A percentile compares a stretch with the other conserved stretches of the same genome.
Evolutionary conservation across 139 green algal genomes (phyloP).

Genomic region (Zygnema circumcarinatum): DNA sequence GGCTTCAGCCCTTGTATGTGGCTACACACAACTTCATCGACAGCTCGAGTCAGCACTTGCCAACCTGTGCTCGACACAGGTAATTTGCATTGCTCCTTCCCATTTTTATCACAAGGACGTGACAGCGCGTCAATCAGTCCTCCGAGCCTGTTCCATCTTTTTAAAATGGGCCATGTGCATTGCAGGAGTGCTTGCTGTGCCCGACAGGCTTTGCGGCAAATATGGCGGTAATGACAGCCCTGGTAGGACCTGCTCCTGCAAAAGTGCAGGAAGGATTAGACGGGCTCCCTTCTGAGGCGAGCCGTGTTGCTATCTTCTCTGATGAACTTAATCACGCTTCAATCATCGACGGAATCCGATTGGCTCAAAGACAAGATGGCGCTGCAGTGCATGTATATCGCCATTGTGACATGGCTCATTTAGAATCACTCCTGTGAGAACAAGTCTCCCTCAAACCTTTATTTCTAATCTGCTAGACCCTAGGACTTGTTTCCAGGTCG

Average conservation of each 20-base stretch:
- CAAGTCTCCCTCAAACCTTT: too few relatives aligned
- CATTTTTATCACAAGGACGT: neutral
- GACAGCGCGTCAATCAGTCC: neutral
- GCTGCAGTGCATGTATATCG: conserved; percentile 70
- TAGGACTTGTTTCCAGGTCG: too few relatives aligned
- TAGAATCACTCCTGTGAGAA: conserved; percentile 69
- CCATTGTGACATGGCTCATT: conserved; percentile 88
- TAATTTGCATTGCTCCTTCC: neutral
- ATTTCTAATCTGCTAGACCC: conserved; percentile 7
- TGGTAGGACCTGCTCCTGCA: conserved; percentile 48
- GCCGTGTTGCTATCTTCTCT: conserved; percentile 73
- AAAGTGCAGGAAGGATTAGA: neutral
- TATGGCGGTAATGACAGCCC: conserved; percentile 71
- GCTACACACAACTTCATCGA: conserved; percentile 81
- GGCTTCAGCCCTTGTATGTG: conserved; percentile 80
- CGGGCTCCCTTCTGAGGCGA: neutral
- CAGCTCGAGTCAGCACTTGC: conserved; percentile 85
- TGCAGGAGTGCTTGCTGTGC: conserved; percentile 63
- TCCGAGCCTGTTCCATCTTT: too few relatives aligned
- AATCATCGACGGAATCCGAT: conserved; percentile 89
- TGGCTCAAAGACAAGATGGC: conserved; percentile 61
- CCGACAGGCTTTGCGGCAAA: conserved; percentile 90
- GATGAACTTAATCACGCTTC: conserved; percentile 96
- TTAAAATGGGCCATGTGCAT: too few relatives aligned
- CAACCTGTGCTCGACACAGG: conserved; percentile 78